Evolutionary conservation across 768 basidiomycete species (phyloP).

Genomic region (Solioccasus polychromus): DNA sequence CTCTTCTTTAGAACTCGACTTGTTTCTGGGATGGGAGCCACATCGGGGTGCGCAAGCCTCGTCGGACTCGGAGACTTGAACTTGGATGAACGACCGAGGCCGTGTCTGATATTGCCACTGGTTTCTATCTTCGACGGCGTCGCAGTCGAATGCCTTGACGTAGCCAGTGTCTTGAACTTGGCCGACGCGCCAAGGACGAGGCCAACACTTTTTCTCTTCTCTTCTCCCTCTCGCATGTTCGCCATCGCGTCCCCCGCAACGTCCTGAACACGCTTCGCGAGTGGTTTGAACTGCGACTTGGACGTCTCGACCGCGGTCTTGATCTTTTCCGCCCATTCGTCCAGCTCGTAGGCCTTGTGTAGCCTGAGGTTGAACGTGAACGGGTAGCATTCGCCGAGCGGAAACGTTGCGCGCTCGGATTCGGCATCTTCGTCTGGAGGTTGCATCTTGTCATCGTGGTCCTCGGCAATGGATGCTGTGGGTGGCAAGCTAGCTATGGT

Average conservation of each 20-base stretch:
- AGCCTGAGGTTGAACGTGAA: slow-evolving; percentile 70
- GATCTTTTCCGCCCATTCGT: slow-evolving; percentile 58
- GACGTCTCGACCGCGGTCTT: slow-evolving; percentile 52
- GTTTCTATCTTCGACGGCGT: slow-evolving; percentile 10
- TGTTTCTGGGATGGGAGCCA: too few relatives aligned
- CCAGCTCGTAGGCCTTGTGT: slow-evolving; percentile 59
- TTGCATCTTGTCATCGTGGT: slow-evolving; percentile 3
- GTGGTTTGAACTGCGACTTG: slow-evolving; percentile 53
- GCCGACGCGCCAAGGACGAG: slow-evolving; percentile 23
- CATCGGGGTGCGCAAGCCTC: too few relatives aligned
- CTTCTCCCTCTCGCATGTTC: slow-evolving; percentile 11
- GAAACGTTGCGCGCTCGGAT: slow-evolving; percentile 39
- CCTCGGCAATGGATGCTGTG: background rate
- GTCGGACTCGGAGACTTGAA: too few relatives aligned
- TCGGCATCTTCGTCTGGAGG: slow-evolving; percentile 14
- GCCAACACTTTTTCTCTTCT: slow-evolving; percentile 22
- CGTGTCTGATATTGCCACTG: too few relatives aligned
- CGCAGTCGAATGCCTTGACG: background rate
- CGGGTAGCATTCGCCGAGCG: slow-evolving; percentile 39
- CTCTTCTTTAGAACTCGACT: slow-evolving; percentile 51
- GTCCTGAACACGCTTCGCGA: slow-evolving; percentile 38
- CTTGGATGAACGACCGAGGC: too few relatives aligned
- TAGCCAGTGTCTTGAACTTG: slow-evolving; percentile 8
- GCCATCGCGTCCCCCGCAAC: slow-evolving; percentile 8
- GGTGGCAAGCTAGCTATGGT: slow-evolving; percentile 19